phyloP scores from a whole-genome alignment of 2,329 filamentous ascomycete species.

The Colletotrichum neosansevieriae region DNA sequence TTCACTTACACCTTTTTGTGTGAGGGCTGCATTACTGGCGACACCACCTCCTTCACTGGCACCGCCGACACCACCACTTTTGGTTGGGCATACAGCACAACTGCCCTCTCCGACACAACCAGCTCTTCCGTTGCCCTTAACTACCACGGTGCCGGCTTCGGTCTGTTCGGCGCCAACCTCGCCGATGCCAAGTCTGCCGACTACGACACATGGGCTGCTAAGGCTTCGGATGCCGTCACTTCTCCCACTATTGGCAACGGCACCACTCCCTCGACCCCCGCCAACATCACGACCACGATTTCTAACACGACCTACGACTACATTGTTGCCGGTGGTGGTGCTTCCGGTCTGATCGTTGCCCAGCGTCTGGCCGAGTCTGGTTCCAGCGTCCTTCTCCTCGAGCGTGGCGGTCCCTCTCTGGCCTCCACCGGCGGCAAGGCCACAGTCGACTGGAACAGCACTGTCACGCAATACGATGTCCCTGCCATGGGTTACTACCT shows the following conservation, averaged over 20 bases:
- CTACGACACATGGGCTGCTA: slow-evolving; percentile 42
- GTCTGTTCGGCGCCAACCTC: slow-evolving; percentile 42
- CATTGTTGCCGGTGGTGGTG: slow-evolving; percentile 41
- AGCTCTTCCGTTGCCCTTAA: slow-evolving; percentile 40
- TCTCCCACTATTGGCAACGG: slow-evolving; percentile 29
- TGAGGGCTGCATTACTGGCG: slow-evolving; percentile 51
- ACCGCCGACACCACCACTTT: slow-evolving; percentile 32
- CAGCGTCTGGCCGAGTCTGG: slow-evolving; percentile 41
- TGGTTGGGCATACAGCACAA: slow-evolving; percentile 39
- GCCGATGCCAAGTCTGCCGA: slow-evolving; percentile 41
- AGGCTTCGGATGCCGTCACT: slow-evolving; percentile 44
- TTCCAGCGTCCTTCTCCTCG: slow-evolving; percentile 39
- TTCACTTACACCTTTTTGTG: slow-evolving; percentile 64
- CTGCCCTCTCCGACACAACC: slow-evolving; percentile 39
- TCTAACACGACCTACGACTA: slow-evolving; percentile 40
- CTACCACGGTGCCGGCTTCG: slow-evolving; percentile 42
- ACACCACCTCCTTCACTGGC: slow-evolving; percentile 44
- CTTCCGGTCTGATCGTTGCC: slow-evolving; percentile 38
- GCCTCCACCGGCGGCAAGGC: slow-evolving; percentile 41
- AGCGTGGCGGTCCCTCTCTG: slow-evolving; percentile 36
- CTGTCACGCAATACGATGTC: slow-evolving; percentile 43
- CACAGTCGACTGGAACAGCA: slow-evolving; percentile 46
- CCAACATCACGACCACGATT: slow-evolving; percentile 37
- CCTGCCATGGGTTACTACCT: slow-evolving; percentile 42
- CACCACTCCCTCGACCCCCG: slow-evolving; percentile 19